Conservation (phyloP, 352 stramenopile species). For the Pythium dissotocum region DNA sequence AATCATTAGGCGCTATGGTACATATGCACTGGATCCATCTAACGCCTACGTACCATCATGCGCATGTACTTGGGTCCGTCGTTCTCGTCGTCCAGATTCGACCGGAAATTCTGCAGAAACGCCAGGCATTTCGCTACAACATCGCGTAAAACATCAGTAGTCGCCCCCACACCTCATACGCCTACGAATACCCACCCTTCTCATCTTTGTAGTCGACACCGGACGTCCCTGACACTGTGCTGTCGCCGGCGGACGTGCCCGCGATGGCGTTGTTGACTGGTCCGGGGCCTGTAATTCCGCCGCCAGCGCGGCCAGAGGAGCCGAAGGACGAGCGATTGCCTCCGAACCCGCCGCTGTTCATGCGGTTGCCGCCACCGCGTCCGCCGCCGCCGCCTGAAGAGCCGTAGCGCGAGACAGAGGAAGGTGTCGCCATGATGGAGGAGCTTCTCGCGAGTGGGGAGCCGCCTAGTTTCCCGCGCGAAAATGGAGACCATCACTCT, state of each 20-base stretch:
- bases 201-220: conserved; percentile 48
- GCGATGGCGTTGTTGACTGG: conserved; percentile 23
- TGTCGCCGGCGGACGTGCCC: conserved; percentile 19
- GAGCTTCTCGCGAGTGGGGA: neutral
- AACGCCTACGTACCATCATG: conserved; percentile 57
- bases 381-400: conserved; percentile 1
- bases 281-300: neutral
- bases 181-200: conserved; percentile 35
- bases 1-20: neutral
- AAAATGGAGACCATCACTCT: conserved; percentile 23
- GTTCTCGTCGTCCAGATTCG: conserved; percentile 65
- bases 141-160: neutral
- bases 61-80: conserved; percentile 74
- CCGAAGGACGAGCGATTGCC: conserved; percentile 20
- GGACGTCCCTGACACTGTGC: conserved; percentile 24
- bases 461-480: conserved; percentile 5
- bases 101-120: conserved; percentile 75
- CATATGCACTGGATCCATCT: too few relatives aligned
- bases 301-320: conserved; percentile 1
- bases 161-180: neutral
- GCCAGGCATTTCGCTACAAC: conserved; percentile 70
- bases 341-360: conserved; percentile 14
- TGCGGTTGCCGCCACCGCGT: conserved; percentile 11
- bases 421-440: conserved; percentile 22
- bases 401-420: conserved; percentile 21